Evolutionary conservation across 306 rosid species (phyloP).

Genomic region (Inga oerstediana): DNA sequence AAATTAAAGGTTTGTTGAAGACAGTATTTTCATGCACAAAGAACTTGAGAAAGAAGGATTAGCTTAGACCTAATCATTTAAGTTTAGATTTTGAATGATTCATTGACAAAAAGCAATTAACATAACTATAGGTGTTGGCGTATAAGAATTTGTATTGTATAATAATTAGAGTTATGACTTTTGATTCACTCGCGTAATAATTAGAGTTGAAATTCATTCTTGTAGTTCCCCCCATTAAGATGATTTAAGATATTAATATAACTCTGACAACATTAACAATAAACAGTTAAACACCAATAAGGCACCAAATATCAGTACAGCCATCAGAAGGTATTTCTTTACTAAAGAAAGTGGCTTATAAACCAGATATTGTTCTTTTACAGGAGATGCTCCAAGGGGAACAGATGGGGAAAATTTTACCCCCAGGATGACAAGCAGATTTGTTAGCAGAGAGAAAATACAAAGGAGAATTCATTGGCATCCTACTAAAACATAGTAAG

Average conservation of each 20-base stretch:
- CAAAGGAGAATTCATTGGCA: not conserved
- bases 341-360: not conserved
- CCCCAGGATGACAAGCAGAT: not conserved
- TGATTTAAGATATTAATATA: not conserved
- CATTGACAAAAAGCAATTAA: conserved; percentile 15
- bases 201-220: not conserved
- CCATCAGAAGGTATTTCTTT: not conserved
- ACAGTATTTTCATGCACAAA: not conserved
- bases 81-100: not conserved
- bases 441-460: not conserved
- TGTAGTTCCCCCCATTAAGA: not conserved
- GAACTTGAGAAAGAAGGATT: conserved; percentile 4
- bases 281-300: not conserved
- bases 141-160: not conserved
- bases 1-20: conserved; percentile 8
- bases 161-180: not conserved
- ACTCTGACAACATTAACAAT: not conserved
- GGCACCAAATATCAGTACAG: not conserved
- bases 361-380: not conserved
- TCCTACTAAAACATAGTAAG: not conserved
- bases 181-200: not conserved
- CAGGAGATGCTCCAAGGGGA: not conserved
- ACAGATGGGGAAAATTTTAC: not conserved
- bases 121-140: not conserved
- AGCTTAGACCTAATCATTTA: not conserved